A percentile compares a stretch with the other conserved stretches of the same genome.
phyloP scores from a whole-genome alignment of 768 basidiomycete species.

The Pleurotus cornucopiae region DNA sequence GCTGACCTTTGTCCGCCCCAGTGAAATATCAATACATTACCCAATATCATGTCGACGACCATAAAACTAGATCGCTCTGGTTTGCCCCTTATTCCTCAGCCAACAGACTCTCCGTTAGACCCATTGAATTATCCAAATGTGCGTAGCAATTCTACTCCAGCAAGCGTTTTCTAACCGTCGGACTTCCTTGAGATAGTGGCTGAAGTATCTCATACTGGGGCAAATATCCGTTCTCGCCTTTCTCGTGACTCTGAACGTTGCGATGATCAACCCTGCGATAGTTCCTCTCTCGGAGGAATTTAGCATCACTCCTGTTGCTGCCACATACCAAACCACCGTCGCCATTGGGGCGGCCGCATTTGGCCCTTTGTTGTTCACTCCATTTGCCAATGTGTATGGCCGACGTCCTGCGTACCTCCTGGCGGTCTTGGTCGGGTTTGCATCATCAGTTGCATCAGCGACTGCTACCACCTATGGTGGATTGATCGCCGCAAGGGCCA shows the following conservation, averaged over 20 bases:
- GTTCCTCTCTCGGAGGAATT: slow-evolving; percentile 33
- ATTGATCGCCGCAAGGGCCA: slow-evolving; percentile 27
- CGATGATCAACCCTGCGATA: slow-evolving; percentile 34
- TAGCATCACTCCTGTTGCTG: slow-evolving; percentile 28
- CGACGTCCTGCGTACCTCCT: slow-evolving; percentile 31
- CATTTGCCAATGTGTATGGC: slow-evolving; percentile 37
- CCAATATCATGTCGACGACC: neutral
- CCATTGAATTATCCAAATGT: slow-evolving; percentile 38
- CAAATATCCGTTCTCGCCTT: slow-evolving; percentile 31
- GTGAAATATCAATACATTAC: too few relatives aligned
- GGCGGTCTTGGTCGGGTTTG: slow-evolving; percentile 29
- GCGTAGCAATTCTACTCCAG: neutral
- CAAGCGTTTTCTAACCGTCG: neutral
- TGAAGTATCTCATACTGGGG: slow-evolving; percentile 27
- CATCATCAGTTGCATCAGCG: slow-evolving; percentile 28
- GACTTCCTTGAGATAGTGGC: slow-evolving; percentile 21
- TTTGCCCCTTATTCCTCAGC: slow-evolving; percentile 39
- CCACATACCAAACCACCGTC: slow-evolving; percentile 36
- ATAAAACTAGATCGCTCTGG: slow-evolving; percentile 30
- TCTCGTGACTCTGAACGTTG: slow-evolving; percentile 32
- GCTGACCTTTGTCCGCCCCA: too few relatives aligned
- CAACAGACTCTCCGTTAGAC: slow-evolving; percentile 31
- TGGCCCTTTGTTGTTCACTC: slow-evolving; percentile 33
- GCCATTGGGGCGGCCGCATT: slow-evolving; percentile 31
- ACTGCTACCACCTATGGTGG: slow-evolving; percentile 26